A percentile compares a stretch with the other conserved stretches of the same genome.
These are phyloP conservation scores for Angomonas desouzai DNA, from an alignment of 208 protist species.

Conservation along the genomic window DNA sequence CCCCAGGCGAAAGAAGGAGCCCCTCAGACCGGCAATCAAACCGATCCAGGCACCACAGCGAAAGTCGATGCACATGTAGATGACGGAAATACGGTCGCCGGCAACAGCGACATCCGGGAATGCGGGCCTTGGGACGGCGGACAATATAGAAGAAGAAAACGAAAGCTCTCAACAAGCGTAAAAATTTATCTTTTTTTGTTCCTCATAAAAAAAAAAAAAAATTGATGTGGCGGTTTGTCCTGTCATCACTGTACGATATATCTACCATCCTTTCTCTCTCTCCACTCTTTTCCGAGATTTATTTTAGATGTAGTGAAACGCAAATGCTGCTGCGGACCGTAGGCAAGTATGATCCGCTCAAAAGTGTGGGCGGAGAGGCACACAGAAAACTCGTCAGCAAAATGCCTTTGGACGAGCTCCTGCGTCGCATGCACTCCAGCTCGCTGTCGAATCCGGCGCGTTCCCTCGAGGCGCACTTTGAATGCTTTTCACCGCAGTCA, in stretches of 20 bases:
- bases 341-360: not conserved
- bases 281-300: not conserved
- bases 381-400: slow-evolving; percentile 8
- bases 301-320: not conserved
- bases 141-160: not conserved
- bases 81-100: no score
- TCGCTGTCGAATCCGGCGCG: slow-evolving; percentile 56
- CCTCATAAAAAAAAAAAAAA: slow-evolving; percentile 2
- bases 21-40: not conserved
- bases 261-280: not conserved
- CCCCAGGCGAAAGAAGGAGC: not conserved
- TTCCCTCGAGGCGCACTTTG: slow-evolving; percentile 68
- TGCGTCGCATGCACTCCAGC: slow-evolving; percentile 76
- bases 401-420: slow-evolving; percentile 60
- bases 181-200: not conserved
- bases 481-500: not conserved
- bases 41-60: not conserved
- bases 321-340: slow-evolving; percentile 12
- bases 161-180: not conserved
- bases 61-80: not conserved
- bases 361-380: not conserved
- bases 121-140: no score
- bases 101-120: no score
- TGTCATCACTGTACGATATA: not conserved
- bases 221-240: not conserved